Conservation (phyloP, 1,284 basidiomycete genomes). For the Retiboletus fuscus region DNA sequence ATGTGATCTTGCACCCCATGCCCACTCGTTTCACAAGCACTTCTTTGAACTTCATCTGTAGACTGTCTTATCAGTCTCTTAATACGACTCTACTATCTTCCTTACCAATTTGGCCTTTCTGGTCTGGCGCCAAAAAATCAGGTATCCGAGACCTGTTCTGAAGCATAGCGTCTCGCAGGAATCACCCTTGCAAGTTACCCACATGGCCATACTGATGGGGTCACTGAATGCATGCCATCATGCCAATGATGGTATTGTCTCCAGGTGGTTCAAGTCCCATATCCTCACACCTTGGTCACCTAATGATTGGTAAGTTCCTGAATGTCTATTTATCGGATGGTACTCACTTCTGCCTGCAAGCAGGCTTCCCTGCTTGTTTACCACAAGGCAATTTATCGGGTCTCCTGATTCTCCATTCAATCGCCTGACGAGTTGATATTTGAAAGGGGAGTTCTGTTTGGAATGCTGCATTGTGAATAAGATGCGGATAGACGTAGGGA, state of each 20-base stretch:
- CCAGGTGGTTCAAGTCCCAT: background rate
- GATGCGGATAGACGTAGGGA: no score
- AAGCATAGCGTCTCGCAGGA: background rate
- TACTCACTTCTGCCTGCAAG: slow-evolving; percentile 2
- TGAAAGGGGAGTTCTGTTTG: no score
- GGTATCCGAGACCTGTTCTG: background rate
- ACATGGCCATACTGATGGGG: background rate
- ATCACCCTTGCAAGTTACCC: background rate
- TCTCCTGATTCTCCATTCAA: no score
- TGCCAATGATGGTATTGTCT: background rate
- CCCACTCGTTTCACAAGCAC: background rate
- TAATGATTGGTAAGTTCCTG: background rate
- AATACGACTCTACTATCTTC: background rate
- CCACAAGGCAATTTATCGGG: background rate
- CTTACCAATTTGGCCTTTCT: slow-evolving; percentile 1
- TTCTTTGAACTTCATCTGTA: background rate
- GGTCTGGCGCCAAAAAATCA: background rate
- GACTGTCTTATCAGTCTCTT: background rate
- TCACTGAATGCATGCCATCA: background rate
- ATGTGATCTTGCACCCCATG: background rate
- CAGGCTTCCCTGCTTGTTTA: background rate
- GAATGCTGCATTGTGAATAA: no score
- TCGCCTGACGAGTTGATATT: no score
- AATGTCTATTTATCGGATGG: background rate
- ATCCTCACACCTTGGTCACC: slow-evolving; percentile 11